phyloP scores from a whole-genome alignment of 2,329 filamentous ascomycete genomes.

The Nannizzia gypsea region DNA sequence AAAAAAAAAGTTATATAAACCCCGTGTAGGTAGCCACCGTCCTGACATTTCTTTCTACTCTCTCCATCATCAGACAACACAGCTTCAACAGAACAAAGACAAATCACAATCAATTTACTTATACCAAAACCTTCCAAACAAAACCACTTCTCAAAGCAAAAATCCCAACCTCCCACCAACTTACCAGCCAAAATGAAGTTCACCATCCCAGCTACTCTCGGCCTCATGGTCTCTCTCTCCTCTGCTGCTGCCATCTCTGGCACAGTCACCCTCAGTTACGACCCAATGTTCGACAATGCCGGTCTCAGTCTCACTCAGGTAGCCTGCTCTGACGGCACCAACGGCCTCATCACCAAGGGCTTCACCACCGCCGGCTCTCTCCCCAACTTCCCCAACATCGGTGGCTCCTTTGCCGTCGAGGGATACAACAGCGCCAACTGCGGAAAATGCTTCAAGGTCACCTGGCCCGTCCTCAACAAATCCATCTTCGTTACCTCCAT shows the following conservation, averaged over 20 bases:
- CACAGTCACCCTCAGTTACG: constrained; percentile 51
- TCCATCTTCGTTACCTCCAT: constrained; percentile 40
- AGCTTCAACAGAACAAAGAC: neutral
- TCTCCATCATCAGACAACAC: neutral
- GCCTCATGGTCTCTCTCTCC: constrained; percentile 17
- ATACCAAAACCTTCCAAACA: neutral
- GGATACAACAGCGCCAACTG: constrained; percentile 40
- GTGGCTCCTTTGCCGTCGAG: constrained; percentile 37
- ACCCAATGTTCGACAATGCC: constrained; percentile 56
- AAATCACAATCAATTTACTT: neutral
- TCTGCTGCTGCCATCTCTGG: constrained; percentile 13
- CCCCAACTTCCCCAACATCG: constrained; percentile 39
- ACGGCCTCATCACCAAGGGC: constrained; percentile 25
- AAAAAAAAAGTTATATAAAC: constrained; percentile 2
- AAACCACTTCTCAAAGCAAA: neutral
- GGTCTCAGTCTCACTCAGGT: constrained; percentile 45
- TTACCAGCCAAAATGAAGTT: constrained; percentile 12
- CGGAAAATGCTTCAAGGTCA: constrained; percentile 42
- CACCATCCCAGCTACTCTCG: constrained; percentile 16
- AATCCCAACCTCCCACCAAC: neutral
- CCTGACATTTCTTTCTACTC: neutral
- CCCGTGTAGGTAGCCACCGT: neutral
- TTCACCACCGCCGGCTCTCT: constrained; percentile 34
- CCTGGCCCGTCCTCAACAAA: constrained; percentile 34
- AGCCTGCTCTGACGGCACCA: constrained; percentile 27